Evolutionary conservation across 2,329 filamentous ascomycete genomes (phyloP), one percentile per base, ranked within the genome.

Genomic region (Chaetomium globosum): DNA sequence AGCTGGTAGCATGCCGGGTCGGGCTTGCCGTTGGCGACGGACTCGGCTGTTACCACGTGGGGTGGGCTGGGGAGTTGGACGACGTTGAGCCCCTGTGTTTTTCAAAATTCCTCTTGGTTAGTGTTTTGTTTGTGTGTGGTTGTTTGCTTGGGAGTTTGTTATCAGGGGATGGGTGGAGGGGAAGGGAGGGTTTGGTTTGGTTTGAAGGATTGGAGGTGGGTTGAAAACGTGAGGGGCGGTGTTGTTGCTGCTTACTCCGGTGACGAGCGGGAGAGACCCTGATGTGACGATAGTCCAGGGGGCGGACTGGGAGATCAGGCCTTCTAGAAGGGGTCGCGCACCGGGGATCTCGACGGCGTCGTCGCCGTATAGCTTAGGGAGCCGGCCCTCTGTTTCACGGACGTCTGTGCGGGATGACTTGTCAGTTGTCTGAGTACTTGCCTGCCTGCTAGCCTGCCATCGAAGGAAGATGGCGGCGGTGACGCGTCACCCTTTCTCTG

Each of bases 271-370:
- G 60, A 79, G 75, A 2, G 89, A 91, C 51, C 90, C 91, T 0
- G 89, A 92, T 0, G 87, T 90, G 65, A 93, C 93, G 71, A 98
- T 96, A 59, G 92, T 91, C 95, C 94, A 98, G 63, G 88, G 89
- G 3, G 85, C 86, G 51, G 80, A 77, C 59, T 80, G 80, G 46
- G 81, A 76, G 68, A 90, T 89, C 51, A 97, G 83, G 36, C 81
- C 76, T 67, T 86, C 80, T 58, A 97, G 84, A 61, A 97, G 83
- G 33, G 81, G 75, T 67, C 93, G 86, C 7, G 91, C 89, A 13
- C 94, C 95, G 1, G 92, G 92, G 69, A 98, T 92, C 77, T 97
- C 93, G 66, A 88, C 82, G 48, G 92, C 94, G 76, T 94, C 89
- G 49, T 83, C 77, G 62, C 92, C 92, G 78, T 91, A 92, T 60